These are phyloP conservation scores for Zygoascus bituminiphila DNA, from an alignment of 805 yeast genomes.

Conservation along the genomic window DNA sequence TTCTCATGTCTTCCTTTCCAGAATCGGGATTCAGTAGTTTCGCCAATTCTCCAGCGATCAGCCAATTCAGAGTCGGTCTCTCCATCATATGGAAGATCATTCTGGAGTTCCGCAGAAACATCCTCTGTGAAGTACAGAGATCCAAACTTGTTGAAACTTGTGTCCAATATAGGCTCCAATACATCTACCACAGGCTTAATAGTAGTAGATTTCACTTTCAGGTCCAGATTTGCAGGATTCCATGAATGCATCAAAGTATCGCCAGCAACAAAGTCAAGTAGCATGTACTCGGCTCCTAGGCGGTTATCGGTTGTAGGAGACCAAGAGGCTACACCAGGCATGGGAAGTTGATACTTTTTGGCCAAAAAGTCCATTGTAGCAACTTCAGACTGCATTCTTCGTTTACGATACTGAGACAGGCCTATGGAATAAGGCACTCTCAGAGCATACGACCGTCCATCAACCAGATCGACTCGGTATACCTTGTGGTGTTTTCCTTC, in stretches of 20 bases:
- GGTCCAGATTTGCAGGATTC: constrained; percentile 71
- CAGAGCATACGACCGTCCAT: constrained; percentile 53
- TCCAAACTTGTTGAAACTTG: constrained; percentile 67
- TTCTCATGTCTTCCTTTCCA: constrained; percentile 58
- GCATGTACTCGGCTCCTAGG: constrained; percentile 63
- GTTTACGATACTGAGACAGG: constrained; percentile 43
- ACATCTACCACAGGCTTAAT: constrained; percentile 68
- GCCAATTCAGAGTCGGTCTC: constrained; percentile 48
- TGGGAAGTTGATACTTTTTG: constrained; percentile 54
- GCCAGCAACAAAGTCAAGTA: constrained; percentile 76
- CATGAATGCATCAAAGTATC: constrained; percentile 79
- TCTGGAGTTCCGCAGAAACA: constrained; percentile 39
- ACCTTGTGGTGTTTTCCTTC: constrained; percentile 93
- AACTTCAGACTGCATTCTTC: constrained; percentile 73
- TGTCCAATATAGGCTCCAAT: constrained; percentile 44
- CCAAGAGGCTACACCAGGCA: constrained; percentile 64
- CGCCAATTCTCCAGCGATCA: constrained; percentile 84
- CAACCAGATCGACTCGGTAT: constrained; percentile 60
- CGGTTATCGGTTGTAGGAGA: constrained; percentile 59
- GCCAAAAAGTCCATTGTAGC: constrained; percentile 84
- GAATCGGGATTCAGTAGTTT: constrained; percentile 71
- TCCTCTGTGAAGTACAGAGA: constrained; percentile 75
- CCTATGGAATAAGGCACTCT: constrained; percentile 85
- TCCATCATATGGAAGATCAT: constrained; percentile 46
- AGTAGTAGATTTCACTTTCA: constrained; percentile 39